Percentiles rank a stretch among this genome's conserved stretches.
phyloP scores from a whole-genome alignment of 345 rosid genomes.

The Lepidium sativum region DNA sequence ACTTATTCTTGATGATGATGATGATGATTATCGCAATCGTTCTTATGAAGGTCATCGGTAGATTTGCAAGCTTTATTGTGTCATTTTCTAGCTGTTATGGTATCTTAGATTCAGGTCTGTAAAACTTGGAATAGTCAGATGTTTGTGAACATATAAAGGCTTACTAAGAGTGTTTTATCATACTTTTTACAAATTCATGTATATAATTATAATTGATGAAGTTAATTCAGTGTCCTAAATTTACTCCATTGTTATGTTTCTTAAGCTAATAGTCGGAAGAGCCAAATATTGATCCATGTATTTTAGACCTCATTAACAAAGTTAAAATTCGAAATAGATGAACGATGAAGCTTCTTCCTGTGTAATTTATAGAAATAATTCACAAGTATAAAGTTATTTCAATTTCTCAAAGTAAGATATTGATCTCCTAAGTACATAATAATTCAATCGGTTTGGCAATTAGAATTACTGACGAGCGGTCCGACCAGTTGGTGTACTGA shows the following conservation, averaged over 20 bases:
- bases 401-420: not conserved
- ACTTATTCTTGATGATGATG: constrained; percentile 50
- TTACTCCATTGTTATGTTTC: too few species aligned
- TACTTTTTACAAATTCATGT: too few species aligned
- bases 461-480: constrained; percentile 24
- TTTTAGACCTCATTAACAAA: not conserved
- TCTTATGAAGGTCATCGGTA: constrained; percentile 6
- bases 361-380: constrained; percentile 1
- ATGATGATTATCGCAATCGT: too few species aligned
- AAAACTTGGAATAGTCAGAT: constrained; percentile 1
- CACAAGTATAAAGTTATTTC: constrained; percentile 6
- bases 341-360: not conserved
- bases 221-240: too few species aligned
- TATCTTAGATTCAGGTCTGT: not conserved
- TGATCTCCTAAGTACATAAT: constrained; percentile 10
- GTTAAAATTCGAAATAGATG: not conserved
- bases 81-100: too few species aligned
- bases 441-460: not conserved
- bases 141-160: not conserved
- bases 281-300: not conserved
- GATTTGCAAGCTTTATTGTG: not conserved
- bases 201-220: too few species aligned
- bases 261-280: too few species aligned
- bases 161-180: not conserved
- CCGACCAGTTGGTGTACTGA: constrained; percentile 22